Evolutionary conservation across 768 basidiomycete species (phyloP).

Genomic region (Cyathus striatus): DNA sequence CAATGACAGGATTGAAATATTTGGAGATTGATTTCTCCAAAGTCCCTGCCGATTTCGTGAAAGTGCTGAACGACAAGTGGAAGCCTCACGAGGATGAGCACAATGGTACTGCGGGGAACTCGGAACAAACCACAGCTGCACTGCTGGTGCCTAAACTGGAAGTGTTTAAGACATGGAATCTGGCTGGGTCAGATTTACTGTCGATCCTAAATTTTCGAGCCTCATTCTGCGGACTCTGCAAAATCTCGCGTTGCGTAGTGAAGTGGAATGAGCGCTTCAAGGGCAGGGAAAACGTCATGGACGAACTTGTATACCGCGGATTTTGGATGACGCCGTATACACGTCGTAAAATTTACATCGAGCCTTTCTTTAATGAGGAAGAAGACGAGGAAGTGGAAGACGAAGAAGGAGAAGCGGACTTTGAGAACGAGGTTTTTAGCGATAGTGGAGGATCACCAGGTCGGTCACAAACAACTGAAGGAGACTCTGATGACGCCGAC

Average conservation of each 20-base stretch:
- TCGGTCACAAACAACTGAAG: too few species aligned
- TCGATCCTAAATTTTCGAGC: conserved; percentile 5
- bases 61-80: too few species aligned
- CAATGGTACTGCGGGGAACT: too few species aligned
- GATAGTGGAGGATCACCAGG: too few species aligned
- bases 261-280: conserved; percentile 26
- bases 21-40: conserved; percentile 40
- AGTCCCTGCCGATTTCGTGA: conserved; percentile 23
- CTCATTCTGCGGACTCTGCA: neutral
- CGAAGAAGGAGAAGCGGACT: conserved; percentile 15
- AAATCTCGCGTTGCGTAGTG: conserved; percentile 20
- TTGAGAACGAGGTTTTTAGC: conserved; percentile 11
- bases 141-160: conserved; percentile 16
- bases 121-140: too few species aligned
- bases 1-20: conserved; percentile 24
- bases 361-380: conserved; percentile 23
- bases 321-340: conserved; percentile 12
- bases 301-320: conserved; percentile 31
- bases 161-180: conserved; percentile 14
- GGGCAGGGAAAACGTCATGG: conserved; percentile 28
- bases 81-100: too few species aligned
- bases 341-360: conserved; percentile 17
- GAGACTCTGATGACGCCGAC: conserved; percentile 18
- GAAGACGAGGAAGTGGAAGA: conserved; percentile 19
- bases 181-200: conserved; percentile 8